phyloP scores from a whole-genome alignment of 441 rosid species.

The Mallotus repandus region DNA sequence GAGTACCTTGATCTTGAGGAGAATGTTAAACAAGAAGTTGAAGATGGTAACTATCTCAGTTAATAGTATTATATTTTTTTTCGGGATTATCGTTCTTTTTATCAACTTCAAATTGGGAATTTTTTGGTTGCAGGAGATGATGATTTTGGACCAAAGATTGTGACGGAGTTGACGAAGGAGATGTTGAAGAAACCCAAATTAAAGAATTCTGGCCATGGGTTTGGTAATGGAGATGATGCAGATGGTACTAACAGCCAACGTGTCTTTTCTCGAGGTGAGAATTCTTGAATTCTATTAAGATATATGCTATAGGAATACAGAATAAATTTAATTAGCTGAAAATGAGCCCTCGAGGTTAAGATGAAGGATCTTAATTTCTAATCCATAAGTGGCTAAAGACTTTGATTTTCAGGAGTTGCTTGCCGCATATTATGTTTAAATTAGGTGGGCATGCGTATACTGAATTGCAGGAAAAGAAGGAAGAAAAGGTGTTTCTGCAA shows the following conservation, averaged over 20 bases:
- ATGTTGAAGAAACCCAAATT: constrained; percentile 55
- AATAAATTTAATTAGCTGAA: too few species aligned
- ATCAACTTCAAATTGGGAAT: too few species aligned
- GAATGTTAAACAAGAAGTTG: constrained; percentile 16
- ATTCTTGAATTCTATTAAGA: too few species aligned
- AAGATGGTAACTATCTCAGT: constrained; percentile 6
- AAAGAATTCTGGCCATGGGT: constrained; percentile 17
- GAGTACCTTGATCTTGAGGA: constrained; percentile 45
- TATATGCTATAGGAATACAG: too few species aligned
- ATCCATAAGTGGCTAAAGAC: too few species aligned
- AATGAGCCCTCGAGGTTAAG: too few species aligned
- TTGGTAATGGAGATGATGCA: constrained; percentile 2
- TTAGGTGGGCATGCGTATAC: not conserved
- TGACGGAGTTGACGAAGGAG: constrained; percentile 44
- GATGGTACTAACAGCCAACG: constrained; percentile 8
- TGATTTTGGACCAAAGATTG: constrained; percentile 35
- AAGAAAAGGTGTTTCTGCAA: not conserved
- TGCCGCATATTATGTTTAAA: too few species aligned
- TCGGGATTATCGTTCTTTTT: too few species aligned
- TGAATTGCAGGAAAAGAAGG: constrained; percentile 23
- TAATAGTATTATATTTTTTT: too few species aligned
- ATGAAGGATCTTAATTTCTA: too few species aligned
- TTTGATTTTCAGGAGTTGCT: too few species aligned
- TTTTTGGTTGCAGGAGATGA: constrained; percentile 25
- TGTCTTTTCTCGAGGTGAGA: constrained; percentile 23